These are phyloP conservation scores for Nicotiana sylvestris DNA, from an alignment of 257 asterid genomes.

Conservation along the genomic window DNA sequence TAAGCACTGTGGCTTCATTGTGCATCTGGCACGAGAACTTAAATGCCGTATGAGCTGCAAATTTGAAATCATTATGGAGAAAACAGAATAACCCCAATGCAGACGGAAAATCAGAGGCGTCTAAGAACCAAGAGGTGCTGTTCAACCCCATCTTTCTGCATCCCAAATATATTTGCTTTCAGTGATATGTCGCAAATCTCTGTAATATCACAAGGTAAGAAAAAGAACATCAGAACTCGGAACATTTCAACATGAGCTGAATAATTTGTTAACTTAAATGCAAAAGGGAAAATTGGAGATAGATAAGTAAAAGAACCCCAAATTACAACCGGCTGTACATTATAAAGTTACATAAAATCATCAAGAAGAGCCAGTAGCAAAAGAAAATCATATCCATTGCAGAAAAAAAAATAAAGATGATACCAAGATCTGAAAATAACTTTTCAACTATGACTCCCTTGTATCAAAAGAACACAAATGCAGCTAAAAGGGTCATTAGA, in stretches of 20 bases:
- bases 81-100: neutral
- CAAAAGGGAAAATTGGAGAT: neutral
- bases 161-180: conserved; percentile 26
- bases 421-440: neutral
- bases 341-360: neutral
- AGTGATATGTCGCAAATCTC: conserved; percentile 15
- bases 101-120: conserved; percentile 16
- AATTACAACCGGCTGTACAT: neutral
- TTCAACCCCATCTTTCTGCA: conserved; percentile 49
- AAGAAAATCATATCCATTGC: neutral
- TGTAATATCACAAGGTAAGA: conserved; percentile 15
- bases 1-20: conserved; percentile 14
- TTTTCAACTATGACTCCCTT: neutral
- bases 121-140: conserved; percentile 16
- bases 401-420: neutral
- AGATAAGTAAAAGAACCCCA: neutral
- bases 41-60: neutral
- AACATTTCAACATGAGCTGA: neutral
- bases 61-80: conserved; percentile 13
- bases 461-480: neutral
- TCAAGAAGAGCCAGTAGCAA: neutral
- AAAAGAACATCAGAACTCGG: neutral
- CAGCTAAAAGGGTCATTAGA: neutral
- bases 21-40: conserved; percentile 25
- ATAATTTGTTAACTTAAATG: neutral